Evolutionary conservation across 352 stramenopile species (phyloP), one percentile per base, ranked within the genome.

Genomic region (Phytopythium chamaehyphon): DNA sequence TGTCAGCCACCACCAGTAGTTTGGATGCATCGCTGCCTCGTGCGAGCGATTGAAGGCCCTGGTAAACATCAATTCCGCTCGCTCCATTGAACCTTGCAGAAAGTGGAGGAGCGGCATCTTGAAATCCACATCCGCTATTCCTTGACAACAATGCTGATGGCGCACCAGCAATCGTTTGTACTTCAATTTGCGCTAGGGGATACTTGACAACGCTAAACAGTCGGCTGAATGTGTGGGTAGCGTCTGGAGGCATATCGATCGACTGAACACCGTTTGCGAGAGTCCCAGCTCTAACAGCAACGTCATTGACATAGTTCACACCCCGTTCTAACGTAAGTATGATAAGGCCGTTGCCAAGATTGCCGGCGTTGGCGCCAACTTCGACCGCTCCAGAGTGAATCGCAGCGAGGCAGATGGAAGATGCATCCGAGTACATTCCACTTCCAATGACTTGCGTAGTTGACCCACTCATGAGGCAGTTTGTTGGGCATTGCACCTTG

Each of bases 161-260:
- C 10, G 71, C 68, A 14, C 95, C 95, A 8, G 94, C 87, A 16
- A 98, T 75, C 6, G 93, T 98, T 50, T 98, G 80, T 7, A 97
- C 78, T 60, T 91, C 80, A 12, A 96, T 48, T 54, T 83, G 70
- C 6, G 74, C 51, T 9, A 65, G 57, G 2, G 60, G 26, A 44
- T 90, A 93, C 18, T 40, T 0, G 12, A 49, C 37, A 31, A 88
- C 31, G 47, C 77, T 86, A 53, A 92, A 91, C 5, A 93, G 48
- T 4, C 82, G 67, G 42, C 73, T 67, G 6, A 68, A 68, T 14
- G 67, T 50, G 40, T 73, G 54, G 11, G 55, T 43, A 0, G 54
- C 39, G 15, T 51, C 44, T 11, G 47, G 3, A 2, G 73, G 54
- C 35, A 93, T 56, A 22, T 76, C 61, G 1, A 71, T 44, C 5